These are phyloP conservation scores for Chlamydomonas schloesseri DNA, from an alignment of 139 green algal species.

Conservation along the genomic window DNA sequence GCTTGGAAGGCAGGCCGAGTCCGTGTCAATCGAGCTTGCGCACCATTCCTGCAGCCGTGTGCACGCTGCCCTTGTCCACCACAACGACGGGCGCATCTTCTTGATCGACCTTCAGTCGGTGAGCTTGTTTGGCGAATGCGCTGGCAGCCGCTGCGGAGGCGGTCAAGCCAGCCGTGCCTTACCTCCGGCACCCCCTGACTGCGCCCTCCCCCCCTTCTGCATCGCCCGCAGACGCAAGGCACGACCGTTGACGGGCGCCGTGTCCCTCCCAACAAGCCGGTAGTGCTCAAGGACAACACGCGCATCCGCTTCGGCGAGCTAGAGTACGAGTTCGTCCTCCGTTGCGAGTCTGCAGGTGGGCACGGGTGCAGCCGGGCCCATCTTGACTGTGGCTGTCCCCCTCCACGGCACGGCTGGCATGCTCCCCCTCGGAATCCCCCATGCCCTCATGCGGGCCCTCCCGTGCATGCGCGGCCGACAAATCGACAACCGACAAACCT, in stretches of 20 bases:
- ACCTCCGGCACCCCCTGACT: too few relatives aligned
- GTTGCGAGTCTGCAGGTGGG: constrained; percentile 58
- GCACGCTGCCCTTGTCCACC: constrained; percentile 82
- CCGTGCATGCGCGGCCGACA: too few relatives aligned
- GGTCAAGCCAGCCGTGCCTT: too few relatives aligned
- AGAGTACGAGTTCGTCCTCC: constrained; percentile 37
- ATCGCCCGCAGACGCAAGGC: constrained; percentile 61
- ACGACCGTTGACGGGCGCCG: constrained; percentile 50
- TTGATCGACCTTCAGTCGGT: constrained; percentile 74
- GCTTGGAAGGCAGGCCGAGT: constrained; percentile 56
- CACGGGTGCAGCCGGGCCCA: too few relatives aligned
- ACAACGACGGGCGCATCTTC: constrained; percentile 76
- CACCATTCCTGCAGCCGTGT: constrained; percentile 49
- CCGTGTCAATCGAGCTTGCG: constrained; percentile 59
- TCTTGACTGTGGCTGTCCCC: too few relatives aligned
- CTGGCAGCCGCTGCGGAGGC: too few relatives aligned
- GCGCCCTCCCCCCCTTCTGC: too few relatives aligned
- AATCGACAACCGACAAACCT: too few relatives aligned
- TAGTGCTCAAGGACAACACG: constrained; percentile 54
- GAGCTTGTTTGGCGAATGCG: too few relatives aligned
- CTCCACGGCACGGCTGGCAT: too few relatives aligned
- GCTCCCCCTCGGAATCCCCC: too few relatives aligned
- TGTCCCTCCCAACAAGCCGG: constrained; percentile 67
- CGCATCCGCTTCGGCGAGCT: constrained; percentile 55
- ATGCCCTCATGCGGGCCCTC: too few relatives aligned